Evolutionary conservation across 805 yeast genomes (phyloP).

Genomic region (Starmera quercuum): DNA sequence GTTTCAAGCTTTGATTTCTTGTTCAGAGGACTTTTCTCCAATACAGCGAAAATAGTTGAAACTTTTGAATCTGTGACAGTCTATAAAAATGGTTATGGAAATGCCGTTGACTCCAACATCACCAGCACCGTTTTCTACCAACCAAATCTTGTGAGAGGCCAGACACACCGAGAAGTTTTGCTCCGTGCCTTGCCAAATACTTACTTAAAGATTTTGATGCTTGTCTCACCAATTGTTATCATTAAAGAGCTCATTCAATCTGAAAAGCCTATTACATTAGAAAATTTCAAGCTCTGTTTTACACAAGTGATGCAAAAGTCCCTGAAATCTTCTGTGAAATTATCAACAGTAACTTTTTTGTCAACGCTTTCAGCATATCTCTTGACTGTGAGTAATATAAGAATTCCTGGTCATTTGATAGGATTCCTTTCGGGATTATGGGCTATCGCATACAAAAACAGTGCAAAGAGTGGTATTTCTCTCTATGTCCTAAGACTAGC

Average conservation of each 20-base stretch:
- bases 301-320: not conserved
- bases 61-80: no score
- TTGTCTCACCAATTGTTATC: conserved; percentile 7
- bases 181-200: no score
- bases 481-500: conserved; percentile 4
- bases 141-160: no score
- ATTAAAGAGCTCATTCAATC: conserved; percentile 7
- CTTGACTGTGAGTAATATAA: not conserved
- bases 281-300: not conserved
- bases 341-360: conserved; percentile 2
- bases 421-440: conserved; percentile 9
- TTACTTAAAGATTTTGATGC: no score
- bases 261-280: no score
- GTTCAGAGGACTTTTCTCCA: no score
- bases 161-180: no score
- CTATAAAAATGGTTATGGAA: no score
- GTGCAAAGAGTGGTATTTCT: conserved; percentile 1
- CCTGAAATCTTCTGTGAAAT: conserved; percentile 1
- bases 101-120: no score
- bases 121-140: no score
- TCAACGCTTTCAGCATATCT: conserved; percentile 1
- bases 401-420: conserved; percentile 2
- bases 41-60: no score
- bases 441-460: not conserved
- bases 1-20: no score